Evolutionary conservation across 225 moss, liverwort and hornwort genomes (phyloP).

Genomic region (Asterella californica): DNA sequence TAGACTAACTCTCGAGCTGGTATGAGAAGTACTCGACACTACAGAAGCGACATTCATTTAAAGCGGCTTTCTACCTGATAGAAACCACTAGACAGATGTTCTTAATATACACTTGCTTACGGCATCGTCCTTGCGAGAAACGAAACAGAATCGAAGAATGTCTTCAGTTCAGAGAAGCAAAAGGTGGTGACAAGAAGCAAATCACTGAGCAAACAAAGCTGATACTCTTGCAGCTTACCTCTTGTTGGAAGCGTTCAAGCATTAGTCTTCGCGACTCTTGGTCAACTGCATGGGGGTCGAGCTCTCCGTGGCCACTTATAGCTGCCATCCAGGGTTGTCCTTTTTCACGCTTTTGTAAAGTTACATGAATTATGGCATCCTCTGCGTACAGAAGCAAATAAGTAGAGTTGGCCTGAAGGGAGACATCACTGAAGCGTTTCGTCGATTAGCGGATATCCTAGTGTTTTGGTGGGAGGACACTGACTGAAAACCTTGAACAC

Average conservation of each 20-base stretch:
- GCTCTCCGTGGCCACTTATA: conserved; percentile 72
- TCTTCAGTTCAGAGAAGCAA: too few relatives aligned
- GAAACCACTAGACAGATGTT: too few relatives aligned
- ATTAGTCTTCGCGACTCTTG: conserved; percentile 92
- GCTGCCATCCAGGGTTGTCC: conserved; percentile 86
- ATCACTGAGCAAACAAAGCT: background rate
- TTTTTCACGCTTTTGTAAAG: conserved; percentile 74
- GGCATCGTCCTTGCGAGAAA: too few relatives aligned
- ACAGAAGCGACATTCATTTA: too few relatives aligned
- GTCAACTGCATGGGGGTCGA: conserved; percentile 64
- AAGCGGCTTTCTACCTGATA: too few relatives aligned
- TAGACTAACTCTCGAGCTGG: too few relatives aligned
- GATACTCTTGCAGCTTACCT: conserved; percentile 40
- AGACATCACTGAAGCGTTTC: background rate
- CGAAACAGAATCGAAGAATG: too few relatives aligned
- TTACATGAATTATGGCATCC: conserved; percentile 48
- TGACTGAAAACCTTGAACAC: too few relatives aligned
- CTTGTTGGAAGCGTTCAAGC: conserved; percentile 92
- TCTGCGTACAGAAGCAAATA: conserved; percentile 26
- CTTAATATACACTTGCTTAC: too few relatives aligned
- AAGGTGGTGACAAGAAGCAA: too few relatives aligned
- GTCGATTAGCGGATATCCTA: background rate
- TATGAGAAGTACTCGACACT: too few relatives aligned
- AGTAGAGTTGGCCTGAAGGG: background rate
- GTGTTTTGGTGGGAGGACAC: background rate